Conservation (phyloP, 257 asterid genomes). For the Nicotiana sylvestris region DNA sequence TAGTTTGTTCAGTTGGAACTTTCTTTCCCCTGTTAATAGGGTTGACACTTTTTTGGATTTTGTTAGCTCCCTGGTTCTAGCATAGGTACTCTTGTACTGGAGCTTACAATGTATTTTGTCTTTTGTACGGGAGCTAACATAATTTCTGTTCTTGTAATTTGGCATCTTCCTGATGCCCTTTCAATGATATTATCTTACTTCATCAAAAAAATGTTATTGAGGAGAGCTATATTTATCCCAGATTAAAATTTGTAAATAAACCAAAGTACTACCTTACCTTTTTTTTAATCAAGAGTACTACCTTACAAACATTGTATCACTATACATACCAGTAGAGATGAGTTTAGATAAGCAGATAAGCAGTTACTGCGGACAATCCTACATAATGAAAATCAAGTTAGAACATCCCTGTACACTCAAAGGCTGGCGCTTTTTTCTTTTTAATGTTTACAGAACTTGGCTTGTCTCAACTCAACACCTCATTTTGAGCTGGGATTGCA, state of each 20-base stretch:
- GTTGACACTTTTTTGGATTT: too few species aligned
- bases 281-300: neutral
- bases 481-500: neutral
- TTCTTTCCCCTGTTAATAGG: too few species aligned
- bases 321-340: neutral
- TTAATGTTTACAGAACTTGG: neutral
- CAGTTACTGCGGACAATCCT: neutral
- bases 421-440: neutral
- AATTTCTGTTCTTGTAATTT: too few species aligned
- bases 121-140: too few species aligned
- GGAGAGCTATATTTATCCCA: neutral
- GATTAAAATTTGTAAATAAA: neutral
- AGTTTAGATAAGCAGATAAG: neutral
- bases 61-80: too few species aligned
- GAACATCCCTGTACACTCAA: neutral
- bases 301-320: neutral
- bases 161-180: too few species aligned
- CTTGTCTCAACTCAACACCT: neutral
- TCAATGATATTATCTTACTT: too few species aligned
- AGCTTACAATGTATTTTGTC: too few species aligned
- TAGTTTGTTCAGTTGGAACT: too few species aligned
- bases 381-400: neutral
- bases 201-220: neutral
- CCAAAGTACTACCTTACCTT: neutral
- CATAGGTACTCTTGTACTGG: too few species aligned